These are phyloP conservation scores for Gypsophila paniculata DNA, from an alignment of 179 eudicot species.

Conservation along the genomic window DNA sequence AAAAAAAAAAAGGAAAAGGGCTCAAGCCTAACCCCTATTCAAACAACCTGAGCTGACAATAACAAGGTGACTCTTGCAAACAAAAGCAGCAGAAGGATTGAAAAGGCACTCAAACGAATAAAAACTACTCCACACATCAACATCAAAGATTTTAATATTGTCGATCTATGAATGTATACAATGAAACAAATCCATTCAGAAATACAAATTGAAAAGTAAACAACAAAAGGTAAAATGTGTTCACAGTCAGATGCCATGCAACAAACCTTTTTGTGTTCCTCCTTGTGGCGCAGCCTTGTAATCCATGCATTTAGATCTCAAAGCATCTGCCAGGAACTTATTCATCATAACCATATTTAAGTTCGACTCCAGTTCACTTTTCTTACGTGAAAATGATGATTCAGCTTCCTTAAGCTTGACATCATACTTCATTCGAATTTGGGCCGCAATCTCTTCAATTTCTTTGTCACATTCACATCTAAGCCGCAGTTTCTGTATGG, in stretches of 20 bases:
- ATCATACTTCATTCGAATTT: conserved; percentile 51
- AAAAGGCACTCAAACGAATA: background rate
- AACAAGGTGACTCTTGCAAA: background rate
- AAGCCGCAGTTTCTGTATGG: conserved; percentile 51
- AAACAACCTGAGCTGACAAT: background rate
- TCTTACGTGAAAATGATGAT: conserved; percentile 40
- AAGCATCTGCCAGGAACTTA: conserved; percentile 61
- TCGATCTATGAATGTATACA: background rate
- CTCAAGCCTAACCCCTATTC: background rate
- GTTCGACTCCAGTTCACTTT: conserved; percentile 46
- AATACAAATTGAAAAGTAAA: background rate
- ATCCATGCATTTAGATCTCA: conserved; percentile 53
- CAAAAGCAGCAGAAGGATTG: background rate
- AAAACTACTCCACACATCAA: background rate
- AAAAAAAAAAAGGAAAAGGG: background rate
- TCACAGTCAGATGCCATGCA: background rate
- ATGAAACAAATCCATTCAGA: background rate
- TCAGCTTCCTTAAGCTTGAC: conserved; percentile 50
- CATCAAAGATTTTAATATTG: background rate
- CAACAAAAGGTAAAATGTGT: background rate
- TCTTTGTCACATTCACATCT: conserved; percentile 67
- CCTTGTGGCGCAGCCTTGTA: conserved; percentile 34
- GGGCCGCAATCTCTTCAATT: conserved; percentile 50
- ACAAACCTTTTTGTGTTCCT: conserved; percentile 48
- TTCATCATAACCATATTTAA: conserved; percentile 54